Conservation (phyloP, 129 eudicot genomes). For the Flaveria ramosissima region DNA sequence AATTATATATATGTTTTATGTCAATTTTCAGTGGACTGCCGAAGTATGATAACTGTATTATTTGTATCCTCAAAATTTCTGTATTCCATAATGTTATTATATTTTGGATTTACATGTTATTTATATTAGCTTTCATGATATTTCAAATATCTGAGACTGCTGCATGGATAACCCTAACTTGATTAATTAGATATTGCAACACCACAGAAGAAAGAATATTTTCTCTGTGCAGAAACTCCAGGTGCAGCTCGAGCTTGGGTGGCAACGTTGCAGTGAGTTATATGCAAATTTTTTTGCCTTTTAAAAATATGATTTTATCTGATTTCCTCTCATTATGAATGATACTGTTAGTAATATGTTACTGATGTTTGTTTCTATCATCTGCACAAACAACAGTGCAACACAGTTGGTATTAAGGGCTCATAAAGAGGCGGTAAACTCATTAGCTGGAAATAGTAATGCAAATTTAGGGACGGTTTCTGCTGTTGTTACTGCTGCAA, state of each 20-base stretch:
- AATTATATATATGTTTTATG: conserved; percentile 21
- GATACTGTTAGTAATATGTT: not conserved
- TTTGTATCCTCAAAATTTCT: conserved; percentile 69
- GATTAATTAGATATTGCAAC: conserved; percentile 78
- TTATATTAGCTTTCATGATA: not conserved
- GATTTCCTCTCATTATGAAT: not conserved
- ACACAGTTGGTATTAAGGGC: conserved; percentile 92
- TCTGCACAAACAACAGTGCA: conserved; percentile 54
- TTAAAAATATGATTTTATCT: not conserved
- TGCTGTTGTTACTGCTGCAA: conserved; percentile 95
- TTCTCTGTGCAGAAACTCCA: conserved; percentile 99
- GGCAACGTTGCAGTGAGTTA: conserved; percentile 84
- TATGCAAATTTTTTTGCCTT: conserved; percentile 13
- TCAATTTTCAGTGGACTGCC: conserved; percentile 79
- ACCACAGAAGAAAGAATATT: conserved; percentile 90
- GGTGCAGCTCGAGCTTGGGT: conserved; percentile 99
- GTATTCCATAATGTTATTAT: conserved; percentile 9
- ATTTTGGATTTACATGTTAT: not conserved
- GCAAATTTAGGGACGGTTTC: conserved; percentile 85
- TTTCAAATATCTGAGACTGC: not conserved
- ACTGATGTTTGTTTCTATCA: not conserved
- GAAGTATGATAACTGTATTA: conserved; percentile 95
- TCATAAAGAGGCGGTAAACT: conserved; percentile 95
- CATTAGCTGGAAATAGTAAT: conserved; percentile 89
- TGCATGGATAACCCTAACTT: conserved; percentile 45